phyloP scores from a whole-genome alignment of 2,329 filamentous ascomycete species.

The Coniochaeta prunicola region DNA sequence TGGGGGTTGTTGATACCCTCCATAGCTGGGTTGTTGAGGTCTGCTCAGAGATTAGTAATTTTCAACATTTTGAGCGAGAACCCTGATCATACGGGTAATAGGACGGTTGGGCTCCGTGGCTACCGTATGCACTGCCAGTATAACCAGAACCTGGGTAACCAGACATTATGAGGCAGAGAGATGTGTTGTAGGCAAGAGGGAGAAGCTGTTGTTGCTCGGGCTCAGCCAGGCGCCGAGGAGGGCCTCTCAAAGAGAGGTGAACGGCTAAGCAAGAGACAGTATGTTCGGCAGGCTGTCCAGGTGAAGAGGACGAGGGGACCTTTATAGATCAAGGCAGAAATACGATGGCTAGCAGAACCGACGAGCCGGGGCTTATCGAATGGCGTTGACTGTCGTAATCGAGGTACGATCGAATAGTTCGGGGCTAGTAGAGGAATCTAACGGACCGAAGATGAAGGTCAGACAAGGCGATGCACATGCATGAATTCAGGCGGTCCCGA shows the following conservation, averaged over 20 bases:
- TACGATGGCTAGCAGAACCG: neutral
- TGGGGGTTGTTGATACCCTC: conserved; percentile 35
- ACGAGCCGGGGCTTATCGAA: neutral
- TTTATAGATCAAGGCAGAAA: neutral
- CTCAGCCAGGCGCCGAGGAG: conserved; percentile 5
- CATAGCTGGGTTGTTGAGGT: conserved; percentile 35
- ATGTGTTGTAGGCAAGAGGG: neutral
- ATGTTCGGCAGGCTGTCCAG: neutral
- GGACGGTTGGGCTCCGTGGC: conserved; percentile 33
- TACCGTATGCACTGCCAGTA: conserved; percentile 37
- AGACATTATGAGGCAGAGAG: conserved; percentile 41
- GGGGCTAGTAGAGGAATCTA: neutral
- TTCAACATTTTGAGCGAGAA: conserved; percentile 13
- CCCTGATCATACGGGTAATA: conserved; percentile 43
- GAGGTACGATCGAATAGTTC: neutral
- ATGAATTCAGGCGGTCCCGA: neutral
- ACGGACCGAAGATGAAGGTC: neutral
- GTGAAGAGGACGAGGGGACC: neutral
- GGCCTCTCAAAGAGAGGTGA: conserved; percentile 9
- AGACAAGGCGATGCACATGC: neutral
- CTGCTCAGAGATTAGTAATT: conserved; percentile 15
- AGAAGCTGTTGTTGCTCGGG: neutral
- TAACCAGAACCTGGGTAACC: conserved; percentile 53
- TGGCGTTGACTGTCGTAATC: neutral
- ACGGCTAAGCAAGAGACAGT: conserved; percentile 4